Evolutionary conservation across 495 filamentous ascomycete genomes (phyloP), one percentile per base, ranked within the genome.

Genomic region (Darksidea phi): DNA sequence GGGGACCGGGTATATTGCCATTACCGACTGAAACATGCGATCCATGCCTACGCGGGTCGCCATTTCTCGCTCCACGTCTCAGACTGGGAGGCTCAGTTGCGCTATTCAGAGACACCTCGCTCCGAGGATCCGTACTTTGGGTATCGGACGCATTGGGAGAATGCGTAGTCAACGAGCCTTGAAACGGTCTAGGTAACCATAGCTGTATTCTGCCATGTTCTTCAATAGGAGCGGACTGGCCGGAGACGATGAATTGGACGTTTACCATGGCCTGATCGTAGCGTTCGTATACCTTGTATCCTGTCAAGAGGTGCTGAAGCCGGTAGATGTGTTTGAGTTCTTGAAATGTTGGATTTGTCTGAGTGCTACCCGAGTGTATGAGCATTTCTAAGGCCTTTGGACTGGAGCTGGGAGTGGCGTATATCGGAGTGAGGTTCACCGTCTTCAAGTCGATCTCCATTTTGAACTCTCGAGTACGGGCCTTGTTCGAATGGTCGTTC

Each of bases 241-340:
- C 17, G 6, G 28, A 54, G 25, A 54, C 7, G 13, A 54, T n/a
- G 15, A 17, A 54, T 7, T 23, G 15, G n/a, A 41, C 26, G 6
- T 17, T 17, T 2, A 54, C 50, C 50, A 54, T 41, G 20, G 25
- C 25, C 32, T 54, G 51, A 42, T 54, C 51, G 18, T 54, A 54
- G 4, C 28, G 15, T 24, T 54, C 51, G 20, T 54, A 54, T 2
- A 54, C 51, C 20, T 54, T 54, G 49, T 36, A 53, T 7, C 49
- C 49, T 4, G 49, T 53, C n/a, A 53, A 5, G 12, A 49, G 42
- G 20, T 58, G 55, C 23, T 58, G 55, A 1, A 58, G 43, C 5
- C 26, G 21, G 3, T 18, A 37, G 1, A 58, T 8, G 43, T 58
- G 20, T 13, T 38, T 34, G 2, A 36, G 18, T n/a, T 23, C n/a